Conservation (phyloP, 352 stramenopile genomes). For the Aphanomyces cochlioides region DNA sequence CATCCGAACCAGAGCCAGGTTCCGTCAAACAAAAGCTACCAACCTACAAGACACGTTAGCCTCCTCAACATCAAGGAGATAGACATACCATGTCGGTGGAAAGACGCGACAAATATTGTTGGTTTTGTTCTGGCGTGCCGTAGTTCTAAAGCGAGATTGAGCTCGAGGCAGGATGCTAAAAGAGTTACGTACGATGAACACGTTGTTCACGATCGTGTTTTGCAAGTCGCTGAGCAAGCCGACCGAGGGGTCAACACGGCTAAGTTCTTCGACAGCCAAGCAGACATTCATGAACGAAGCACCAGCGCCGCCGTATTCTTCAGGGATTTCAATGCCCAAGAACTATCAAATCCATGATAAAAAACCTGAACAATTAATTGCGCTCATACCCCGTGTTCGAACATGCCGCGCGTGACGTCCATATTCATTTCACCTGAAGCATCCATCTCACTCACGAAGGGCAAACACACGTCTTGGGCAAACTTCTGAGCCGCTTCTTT, state of each 20-base stretch:
- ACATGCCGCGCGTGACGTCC: slow-evolving; percentile 86
- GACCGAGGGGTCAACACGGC: slow-evolving; percentile 92
- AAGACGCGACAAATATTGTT: slow-evolving; percentile 81
- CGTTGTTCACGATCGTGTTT: slow-evolving; percentile 94
- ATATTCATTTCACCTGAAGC: slow-evolving; percentile 86
- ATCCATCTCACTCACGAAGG: slow-evolving; percentile 92
- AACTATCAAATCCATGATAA: slow-evolving; percentile 42
- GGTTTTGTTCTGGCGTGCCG: slow-evolving; percentile 74
- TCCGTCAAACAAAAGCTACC: slow-evolving; percentile 96
- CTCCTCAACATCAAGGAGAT: neutral
- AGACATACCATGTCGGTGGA: slow-evolving; percentile 65
- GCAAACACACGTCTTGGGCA: slow-evolving; percentile 77
- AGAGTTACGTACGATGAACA: slow-evolving; percentile 67
- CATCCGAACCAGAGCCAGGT: slow-evolving; percentile 91
- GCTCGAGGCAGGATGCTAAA: neutral
- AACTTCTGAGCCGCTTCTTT: slow-evolving; percentile 78
- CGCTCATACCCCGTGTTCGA: slow-evolving; percentile 80
- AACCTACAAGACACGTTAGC: slow-evolving; percentile 48
- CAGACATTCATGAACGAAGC: slow-evolving; percentile 94
- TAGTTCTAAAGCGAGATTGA: slow-evolving; percentile 42
- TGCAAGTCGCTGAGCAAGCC: slow-evolving; percentile 95
- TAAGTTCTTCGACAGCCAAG: slow-evolving; percentile 96
- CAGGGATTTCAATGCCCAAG: slow-evolving; percentile 95
- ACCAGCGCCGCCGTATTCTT: slow-evolving; percentile 88
- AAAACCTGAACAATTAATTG: neutral